Evolutionary conservation across 2,329 filamentous ascomycete genomes (phyloP).

Genomic region (Fusarium cicatricum): DNA sequence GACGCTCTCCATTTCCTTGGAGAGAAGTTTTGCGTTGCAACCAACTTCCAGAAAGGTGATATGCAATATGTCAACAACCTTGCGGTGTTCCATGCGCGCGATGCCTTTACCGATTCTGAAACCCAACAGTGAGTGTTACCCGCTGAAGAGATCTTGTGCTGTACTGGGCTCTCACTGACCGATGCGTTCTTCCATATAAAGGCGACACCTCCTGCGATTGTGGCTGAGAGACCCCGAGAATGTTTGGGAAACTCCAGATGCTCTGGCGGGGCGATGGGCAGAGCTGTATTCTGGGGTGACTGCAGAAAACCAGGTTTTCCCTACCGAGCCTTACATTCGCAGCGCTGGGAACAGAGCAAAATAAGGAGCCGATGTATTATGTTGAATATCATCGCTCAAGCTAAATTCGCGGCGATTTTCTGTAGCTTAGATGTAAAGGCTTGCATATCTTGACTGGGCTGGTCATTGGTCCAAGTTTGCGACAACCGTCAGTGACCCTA

Average conservation of each 20-base stretch:
- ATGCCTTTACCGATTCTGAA: slow-evolving; percentile 48
- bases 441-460: too few relatives aligned
- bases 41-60: slow-evolving; percentile 58
- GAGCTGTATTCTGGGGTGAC: slow-evolving; percentile 22
- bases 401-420: too few relatives aligned
- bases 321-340: slow-evolving; percentile 23
- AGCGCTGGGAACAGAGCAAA: slow-evolving; percentile 23
- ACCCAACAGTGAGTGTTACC: slow-evolving; percentile 19
- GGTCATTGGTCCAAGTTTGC: too few relatives aligned
- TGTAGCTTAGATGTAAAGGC: too few relatives aligned
- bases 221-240: slow-evolving; percentile 58
- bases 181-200: rapidly evolving
- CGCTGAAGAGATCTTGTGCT: too few relatives aligned
- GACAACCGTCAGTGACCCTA: too few relatives aligned
- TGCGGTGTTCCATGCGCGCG: slow-evolving; percentile 60
- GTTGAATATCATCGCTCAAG: too few relatives aligned
- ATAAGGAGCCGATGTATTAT: too few relatives aligned
- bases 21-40: slow-evolving; percentile 52
- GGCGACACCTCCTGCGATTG: slow-evolving; percentile 56
- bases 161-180: too few relatives aligned
- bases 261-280: slow-evolving; percentile 14
- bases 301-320: slow-evolving; percentile 18
- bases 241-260: slow-evolving; percentile 50
- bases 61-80: slow-evolving; percentile 65
- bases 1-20: slow-evolving; percentile 59